Conservation (phyloP, 768 basidiomycete species). For the Tylopilus balloui region DNA sequence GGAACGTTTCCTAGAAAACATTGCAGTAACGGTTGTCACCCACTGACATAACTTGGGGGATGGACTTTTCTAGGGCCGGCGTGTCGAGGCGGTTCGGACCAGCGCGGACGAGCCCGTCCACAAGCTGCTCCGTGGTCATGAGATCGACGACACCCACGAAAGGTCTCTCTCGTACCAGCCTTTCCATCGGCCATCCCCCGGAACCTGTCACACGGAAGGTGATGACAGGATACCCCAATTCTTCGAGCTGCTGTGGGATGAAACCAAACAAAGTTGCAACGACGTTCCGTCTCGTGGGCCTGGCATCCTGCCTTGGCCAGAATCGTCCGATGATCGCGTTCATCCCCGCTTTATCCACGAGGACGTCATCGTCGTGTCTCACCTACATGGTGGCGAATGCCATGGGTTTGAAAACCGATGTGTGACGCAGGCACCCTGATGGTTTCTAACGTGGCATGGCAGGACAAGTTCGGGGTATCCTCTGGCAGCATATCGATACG, state of each 20-base stretch:
- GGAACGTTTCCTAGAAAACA: constrained; percentile 16
- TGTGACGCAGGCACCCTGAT: constrained; percentile 21
- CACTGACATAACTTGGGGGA: constrained; percentile 30
- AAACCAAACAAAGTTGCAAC: constrained; percentile 30
- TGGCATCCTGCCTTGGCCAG: constrained; percentile 15
- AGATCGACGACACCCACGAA: constrained; percentile 28
- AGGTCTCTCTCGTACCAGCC: constrained; percentile 21
- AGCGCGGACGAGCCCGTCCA: constrained; percentile 30
- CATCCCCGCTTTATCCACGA: constrained; percentile 29
- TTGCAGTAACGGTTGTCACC: constrained; percentile 26
- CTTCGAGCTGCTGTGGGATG: constrained; percentile 23
- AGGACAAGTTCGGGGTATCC: neutral
- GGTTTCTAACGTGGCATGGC: constrained; percentile 5
- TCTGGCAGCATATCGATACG: constrained; percentile 19
- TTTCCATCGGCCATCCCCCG: constrained; percentile 33
- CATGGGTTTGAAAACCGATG: constrained; percentile 30
- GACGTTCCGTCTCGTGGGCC: constrained; percentile 2
- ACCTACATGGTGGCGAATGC: constrained; percentile 24
- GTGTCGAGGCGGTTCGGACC: constrained; percentile 27
- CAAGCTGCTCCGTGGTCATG: constrained; percentile 34
- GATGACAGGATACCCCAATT: constrained; percentile 23
- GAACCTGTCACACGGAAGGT: constrained; percentile 28
- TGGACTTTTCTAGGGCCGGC: constrained; percentile 15
- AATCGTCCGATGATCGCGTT: constrained; percentile 22
- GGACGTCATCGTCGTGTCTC: constrained; percentile 32